Conservation (phyloP, 805 yeast genomes). For the Candida chilensis region DNA sequence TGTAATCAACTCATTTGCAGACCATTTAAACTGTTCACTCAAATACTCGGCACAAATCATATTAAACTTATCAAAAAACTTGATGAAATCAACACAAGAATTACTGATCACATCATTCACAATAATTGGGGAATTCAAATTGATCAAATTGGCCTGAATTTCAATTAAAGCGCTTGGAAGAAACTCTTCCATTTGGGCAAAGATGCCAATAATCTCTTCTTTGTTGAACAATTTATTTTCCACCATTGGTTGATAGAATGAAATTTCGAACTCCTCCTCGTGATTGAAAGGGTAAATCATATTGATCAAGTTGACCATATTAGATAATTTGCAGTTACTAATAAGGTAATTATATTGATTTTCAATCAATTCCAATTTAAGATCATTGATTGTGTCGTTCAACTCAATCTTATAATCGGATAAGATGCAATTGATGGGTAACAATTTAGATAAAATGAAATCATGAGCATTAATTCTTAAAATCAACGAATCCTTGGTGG, state of each 20-base stretch:
- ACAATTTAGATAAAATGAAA: conserved; percentile 42
- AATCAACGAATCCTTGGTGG: conserved; percentile 24
- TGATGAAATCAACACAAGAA: conserved; percentile 40
- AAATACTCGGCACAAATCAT: conserved; percentile 26
- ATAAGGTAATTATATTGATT: conserved; percentile 40
- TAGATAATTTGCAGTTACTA: conserved; percentile 42
- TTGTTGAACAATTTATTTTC: conserved; percentile 50
- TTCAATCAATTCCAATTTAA: conserved; percentile 28
- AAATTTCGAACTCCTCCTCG: conserved; percentile 48
- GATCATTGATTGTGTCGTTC: conserved; percentile 19
- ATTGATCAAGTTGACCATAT: conserved; percentile 54
- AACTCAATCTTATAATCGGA: conserved; percentile 22
- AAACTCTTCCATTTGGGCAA: conserved; percentile 35
- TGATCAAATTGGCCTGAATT: conserved; percentile 45
- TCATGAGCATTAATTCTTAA: conserved; percentile 54
- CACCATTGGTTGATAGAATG: conserved; percentile 53
- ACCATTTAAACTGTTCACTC: conserved; percentile 38
- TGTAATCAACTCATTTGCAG: conserved; percentile 52
- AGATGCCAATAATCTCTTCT: conserved; percentile 32
- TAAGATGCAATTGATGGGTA: conserved; percentile 33
- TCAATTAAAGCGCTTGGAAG: conserved; percentile 57
- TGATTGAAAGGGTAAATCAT: conserved; percentile 59
- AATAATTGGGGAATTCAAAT: conserved; percentile 53
- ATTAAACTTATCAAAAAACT: conserved; percentile 31
- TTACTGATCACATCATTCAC: conserved; percentile 44